phyloP scores from a whole-genome alignment of 345 rosid species.

The Camelina laxa region DNA sequence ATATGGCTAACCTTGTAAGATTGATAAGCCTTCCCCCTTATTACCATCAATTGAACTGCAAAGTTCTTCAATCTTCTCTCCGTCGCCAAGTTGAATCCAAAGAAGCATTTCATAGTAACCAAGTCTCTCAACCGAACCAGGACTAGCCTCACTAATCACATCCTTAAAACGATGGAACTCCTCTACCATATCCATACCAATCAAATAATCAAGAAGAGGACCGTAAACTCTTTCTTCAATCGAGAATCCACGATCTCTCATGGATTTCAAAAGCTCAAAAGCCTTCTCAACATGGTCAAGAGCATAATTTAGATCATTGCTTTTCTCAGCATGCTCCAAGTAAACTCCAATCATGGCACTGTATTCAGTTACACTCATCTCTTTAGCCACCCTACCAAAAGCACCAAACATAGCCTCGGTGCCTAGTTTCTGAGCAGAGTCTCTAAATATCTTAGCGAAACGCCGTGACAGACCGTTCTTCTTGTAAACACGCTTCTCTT shows the following conservation, averaged over 20 bases:
- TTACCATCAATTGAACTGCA: constrained; percentile 45
- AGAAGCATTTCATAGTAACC: constrained; percentile 92
- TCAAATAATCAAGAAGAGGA: constrained; percentile 66
- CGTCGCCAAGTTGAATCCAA: constrained; percentile 53
- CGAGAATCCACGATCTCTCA: constrained; percentile 77
- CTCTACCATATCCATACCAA: constrained; percentile 66
- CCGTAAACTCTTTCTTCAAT: constrained; percentile 67
- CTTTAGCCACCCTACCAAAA: constrained; percentile 62
- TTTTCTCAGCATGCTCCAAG: constrained; percentile 58
- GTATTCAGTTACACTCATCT: constrained; percentile 69
- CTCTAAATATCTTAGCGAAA: constrained; percentile 45
- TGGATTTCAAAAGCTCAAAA: constrained; percentile 48
- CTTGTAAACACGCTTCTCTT: constrained; percentile 57
- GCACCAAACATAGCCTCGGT: constrained; percentile 49
- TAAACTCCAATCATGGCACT: constrained; percentile 57
- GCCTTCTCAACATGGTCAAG: constrained; percentile 53
- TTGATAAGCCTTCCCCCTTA: constrained; percentile 36
- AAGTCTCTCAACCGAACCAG: constrained; percentile 49
- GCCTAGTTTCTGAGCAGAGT: constrained; percentile 60
- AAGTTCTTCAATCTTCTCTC: constrained; percentile 64
- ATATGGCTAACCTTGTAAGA: constrained; percentile 55
- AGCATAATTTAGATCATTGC: constrained; percentile 52
- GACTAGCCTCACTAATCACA: constrained; percentile 50
- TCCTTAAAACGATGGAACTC: constrained; percentile 57
- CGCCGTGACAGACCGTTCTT: constrained; percentile 45